Percentiles rank a stretch among this genome's conserved stretches.
phyloP scores from a whole-genome alignment of 345 rosid species.

The Eucalyptus sp. region DNA sequence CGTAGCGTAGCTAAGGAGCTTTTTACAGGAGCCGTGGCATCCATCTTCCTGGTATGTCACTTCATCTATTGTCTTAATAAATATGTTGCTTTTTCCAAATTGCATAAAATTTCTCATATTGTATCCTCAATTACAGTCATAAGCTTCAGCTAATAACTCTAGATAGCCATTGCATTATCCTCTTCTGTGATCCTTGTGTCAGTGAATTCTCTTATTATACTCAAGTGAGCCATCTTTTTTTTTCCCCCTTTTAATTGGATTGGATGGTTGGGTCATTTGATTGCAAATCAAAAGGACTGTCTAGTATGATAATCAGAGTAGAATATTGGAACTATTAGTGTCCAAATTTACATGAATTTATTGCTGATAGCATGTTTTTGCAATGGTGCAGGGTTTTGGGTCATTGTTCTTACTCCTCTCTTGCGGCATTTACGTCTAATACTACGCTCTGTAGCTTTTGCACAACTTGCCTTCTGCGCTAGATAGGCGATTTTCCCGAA shows the following conservation, averaged over 20 bases:
- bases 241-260: not conserved
- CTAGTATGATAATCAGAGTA: not conserved
- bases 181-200: not conserved
- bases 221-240: not conserved
- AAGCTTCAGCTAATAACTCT: not conserved
- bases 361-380: not conserved
- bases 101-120: not conserved
- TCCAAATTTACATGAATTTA: not conserved
- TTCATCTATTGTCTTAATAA: not conserved
- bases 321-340: not conserved
- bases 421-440: constrained; percentile 74
- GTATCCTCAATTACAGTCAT: not conserved
- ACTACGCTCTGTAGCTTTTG: not conserved
- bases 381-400: constrained; percentile 74
- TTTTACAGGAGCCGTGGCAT: constrained; percentile 56
- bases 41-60: constrained; percentile 61
- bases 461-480: not conserved
- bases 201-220: not conserved
- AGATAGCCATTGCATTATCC: not conserved
- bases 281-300: not conserved
- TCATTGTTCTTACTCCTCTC: constrained; percentile 85
- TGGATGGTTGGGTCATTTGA: not conserved
- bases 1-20: constrained; percentile 71
- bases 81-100: not conserved
- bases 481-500: not conserved